Evolutionary conservation across 2,329 filamentous ascomycete species (phyloP).

Genomic region (Pseudogymnoascus sp.): DNA sequence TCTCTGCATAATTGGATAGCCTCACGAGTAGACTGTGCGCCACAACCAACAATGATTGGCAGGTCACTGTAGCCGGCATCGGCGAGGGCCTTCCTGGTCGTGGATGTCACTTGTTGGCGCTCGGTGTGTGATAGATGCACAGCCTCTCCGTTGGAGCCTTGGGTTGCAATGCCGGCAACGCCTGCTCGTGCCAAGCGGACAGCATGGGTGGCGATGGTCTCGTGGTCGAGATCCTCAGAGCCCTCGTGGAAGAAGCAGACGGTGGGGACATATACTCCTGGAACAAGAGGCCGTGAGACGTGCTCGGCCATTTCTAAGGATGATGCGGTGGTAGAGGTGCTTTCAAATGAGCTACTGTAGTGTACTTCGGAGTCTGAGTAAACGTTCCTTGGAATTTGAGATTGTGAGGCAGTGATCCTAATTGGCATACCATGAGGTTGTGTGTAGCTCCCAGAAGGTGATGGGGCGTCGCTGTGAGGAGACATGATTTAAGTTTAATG

Average conservation of each 20-base stretch:
- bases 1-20: conserved; percentile 59
- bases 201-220: conserved; percentile 43
- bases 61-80: conserved; percentile 50
- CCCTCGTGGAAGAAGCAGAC: conserved; percentile 64
- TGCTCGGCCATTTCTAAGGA: conserved; percentile 30
- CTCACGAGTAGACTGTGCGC: conserved; percentile 60
- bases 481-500: conserved; percentile 32
- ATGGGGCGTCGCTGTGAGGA: conserved; percentile 43
- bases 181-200: conserved; percentile 52
- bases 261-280: conserved; percentile 66
- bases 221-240: conserved; percentile 61
- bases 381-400: conserved; percentile 22
- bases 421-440: conserved; percentile 20
- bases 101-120: conserved; percentile 51
- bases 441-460: conserved; percentile 42
- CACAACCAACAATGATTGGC: conserved; percentile 61
- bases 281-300: conserved; percentile 36
- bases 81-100: conserved; percentile 55
- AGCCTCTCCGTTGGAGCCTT: conserved; percentile 60
- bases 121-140: conserved; percentile 59
- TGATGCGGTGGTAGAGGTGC: conserved; percentile 39
- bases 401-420: not conserved
- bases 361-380: conserved; percentile 32
- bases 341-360: conserved; percentile 20
- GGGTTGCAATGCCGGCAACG: conserved; percentile 52